These are phyloP conservation scores for Pichia sp. DNA, from an alignment of 1,139 yeast species.

Conservation along the genomic window DNA sequence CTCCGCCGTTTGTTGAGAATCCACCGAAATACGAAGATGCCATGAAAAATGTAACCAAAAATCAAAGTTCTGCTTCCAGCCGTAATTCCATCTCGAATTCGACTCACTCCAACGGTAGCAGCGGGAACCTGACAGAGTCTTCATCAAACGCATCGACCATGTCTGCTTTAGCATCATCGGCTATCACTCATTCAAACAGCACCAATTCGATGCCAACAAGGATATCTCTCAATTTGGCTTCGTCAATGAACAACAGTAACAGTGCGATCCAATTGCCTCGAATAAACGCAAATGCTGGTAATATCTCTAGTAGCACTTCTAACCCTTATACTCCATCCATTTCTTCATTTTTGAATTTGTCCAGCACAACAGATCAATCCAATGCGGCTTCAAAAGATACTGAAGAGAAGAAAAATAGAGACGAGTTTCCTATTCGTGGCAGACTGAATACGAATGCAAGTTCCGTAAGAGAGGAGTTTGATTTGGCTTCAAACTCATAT, in stretches of 20 bases:
- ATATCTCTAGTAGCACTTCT: conserved; percentile 15
- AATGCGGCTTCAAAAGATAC: no score
- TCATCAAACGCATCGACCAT: no score
- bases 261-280: conserved; percentile 1
- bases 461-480: neutral
- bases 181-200: neutral
- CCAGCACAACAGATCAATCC: no score
- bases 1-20: conserved; percentile 26
- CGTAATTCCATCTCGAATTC: neutral
- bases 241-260: neutral
- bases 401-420: no score
- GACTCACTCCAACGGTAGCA: neutral
- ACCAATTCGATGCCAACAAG: neutral
- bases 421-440: no score
- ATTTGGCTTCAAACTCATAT: conserved; percentile 20
- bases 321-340: conserved; percentile 30
- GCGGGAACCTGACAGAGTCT: neutral
- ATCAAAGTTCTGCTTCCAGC: neutral
- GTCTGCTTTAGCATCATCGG: no score
- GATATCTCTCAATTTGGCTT: conserved; percentile 7
- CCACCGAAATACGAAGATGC: conserved; percentile 31
- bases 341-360: conserved; percentile 14
- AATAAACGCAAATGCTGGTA: neutral
- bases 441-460: no score
- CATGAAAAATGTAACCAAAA: conserved; percentile 3